A percentile compares a stretch with the other conserved stretches of the same genome.
These are phyloP conservation scores for Fusarium agapanthi DNA, from an alignment of 2,329 filamentous ascomycete species.

Conservation along the genomic window DNA sequence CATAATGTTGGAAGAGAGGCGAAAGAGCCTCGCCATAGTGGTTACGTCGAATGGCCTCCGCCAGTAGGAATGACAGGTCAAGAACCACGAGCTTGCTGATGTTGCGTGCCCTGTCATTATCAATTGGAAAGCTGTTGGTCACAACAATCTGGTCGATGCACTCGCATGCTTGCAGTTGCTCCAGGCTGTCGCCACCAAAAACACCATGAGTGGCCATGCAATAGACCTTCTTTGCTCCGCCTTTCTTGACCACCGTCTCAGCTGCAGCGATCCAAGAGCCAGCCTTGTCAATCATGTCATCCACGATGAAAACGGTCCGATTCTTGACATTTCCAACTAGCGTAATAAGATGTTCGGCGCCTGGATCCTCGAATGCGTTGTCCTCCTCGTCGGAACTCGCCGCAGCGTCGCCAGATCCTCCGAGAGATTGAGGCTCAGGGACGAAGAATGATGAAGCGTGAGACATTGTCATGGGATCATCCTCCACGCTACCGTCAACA, in stretches of 20 bases:
- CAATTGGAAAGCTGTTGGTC: conserved; percentile 96
- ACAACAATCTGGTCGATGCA: conserved; percentile 95
- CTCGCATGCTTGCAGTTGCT: conserved; percentile 89
- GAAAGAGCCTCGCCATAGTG: conserved; percentile 92
- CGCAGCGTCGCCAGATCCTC: conserved; percentile 85
- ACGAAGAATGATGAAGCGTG: conserved; percentile 84
- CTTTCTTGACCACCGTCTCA: conserved; percentile 94
- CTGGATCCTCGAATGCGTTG: conserved; percentile 81
- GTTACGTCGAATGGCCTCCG: conserved; percentile 93
- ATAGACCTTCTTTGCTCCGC: conserved; percentile 91
- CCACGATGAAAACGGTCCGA: conserved; percentile 90
- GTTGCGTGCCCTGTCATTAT: conserved; percentile 73
- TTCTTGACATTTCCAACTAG: conserved; percentile 94
- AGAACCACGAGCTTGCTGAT: conserved; percentile 88
- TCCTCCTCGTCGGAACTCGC: conserved; percentile 92
- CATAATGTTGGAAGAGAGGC: conserved; percentile 73
- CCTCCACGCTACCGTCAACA: conserved; percentile 72
- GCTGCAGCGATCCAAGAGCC: conserved; percentile 97
- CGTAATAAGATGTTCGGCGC: conserved; percentile 93
- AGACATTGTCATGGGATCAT: conserved; percentile 84
- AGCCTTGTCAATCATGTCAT: conserved; percentile 99
- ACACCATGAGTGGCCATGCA: conserved; percentile 97
- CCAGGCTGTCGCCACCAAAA: conserved; percentile 88
- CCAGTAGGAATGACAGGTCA: conserved; percentile 85
- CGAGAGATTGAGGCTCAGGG: conserved; percentile 72